Evolutionary conservation across 208 protist species (phyloP).

Genomic region (Endotrypanum monterogeii): DNA sequence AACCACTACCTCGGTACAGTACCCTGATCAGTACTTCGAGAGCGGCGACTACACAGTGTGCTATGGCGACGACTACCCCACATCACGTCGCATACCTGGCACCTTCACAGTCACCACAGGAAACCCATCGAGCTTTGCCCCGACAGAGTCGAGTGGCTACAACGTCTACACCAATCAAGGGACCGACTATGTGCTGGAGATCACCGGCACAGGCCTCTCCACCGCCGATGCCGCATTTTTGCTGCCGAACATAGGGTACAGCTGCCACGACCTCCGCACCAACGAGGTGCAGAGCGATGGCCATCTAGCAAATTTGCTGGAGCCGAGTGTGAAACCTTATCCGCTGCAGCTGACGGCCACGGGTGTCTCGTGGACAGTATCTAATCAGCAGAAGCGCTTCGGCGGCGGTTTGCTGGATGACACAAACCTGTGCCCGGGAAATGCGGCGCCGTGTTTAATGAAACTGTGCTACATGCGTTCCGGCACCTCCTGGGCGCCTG

Average conservation of each 20-base stretch:
- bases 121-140: slow-evolving; percentile 65
- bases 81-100: slow-evolving; percentile 62
- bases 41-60: slow-evolving; percentile 81
- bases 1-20: slow-evolving; percentile 56
- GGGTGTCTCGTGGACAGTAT: slow-evolving; percentile 72
- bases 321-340: slow-evolving; percentile 61
- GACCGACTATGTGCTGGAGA: slow-evolving; percentile 54
- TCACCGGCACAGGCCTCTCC: slow-evolving; percentile 65
- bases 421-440: slow-evolving; percentile 52
- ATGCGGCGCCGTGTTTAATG: slow-evolving; percentile 53
- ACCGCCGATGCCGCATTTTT: slow-evolving; percentile 67
- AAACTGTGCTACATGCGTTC: slow-evolving; percentile 83
- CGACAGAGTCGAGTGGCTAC: slow-evolving; percentile 23
- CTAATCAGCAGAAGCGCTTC: slow-evolving; percentile 66
- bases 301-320: slow-evolving; percentile 59
- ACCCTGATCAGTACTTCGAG: slow-evolving; percentile 65
- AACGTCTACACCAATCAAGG: slow-evolving; percentile 80
- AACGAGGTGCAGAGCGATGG: slow-evolving; percentile 52
- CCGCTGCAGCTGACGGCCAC: slow-evolving; percentile 42
- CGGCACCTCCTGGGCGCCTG: slow-evolving; percentile 77
- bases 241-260: slow-evolving; percentile 64
- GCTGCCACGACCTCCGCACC: slow-evolving; percentile 85
- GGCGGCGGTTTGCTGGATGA: slow-evolving; percentile 58
- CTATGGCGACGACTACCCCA: slow-evolving; percentile 50
- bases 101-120: slow-evolving; percentile 52